Base-by-base conservation (phyloP, 1,139 yeast species). In the Cylindricascospora bacillispora region DNA sequence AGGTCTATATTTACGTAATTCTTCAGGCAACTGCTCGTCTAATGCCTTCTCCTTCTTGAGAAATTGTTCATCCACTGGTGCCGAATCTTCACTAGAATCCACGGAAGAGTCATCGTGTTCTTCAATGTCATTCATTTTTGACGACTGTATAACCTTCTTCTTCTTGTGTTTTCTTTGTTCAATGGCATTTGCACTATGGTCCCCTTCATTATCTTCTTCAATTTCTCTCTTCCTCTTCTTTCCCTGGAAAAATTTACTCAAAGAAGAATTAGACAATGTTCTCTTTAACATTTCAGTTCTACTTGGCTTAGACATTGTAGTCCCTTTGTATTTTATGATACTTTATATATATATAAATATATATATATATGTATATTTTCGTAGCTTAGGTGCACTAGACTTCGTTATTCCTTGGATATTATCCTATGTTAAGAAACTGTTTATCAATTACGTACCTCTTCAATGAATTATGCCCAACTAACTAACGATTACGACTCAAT, bases 1-100 rank as follows among this genome's bases (percentile, higher is more conserved):
- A 6, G 93, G 93, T 45, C 92, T 67, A 51, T 63, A 79, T 51
- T 72, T 77, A 31, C 82, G 59, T 38, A 67, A 65, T 35, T 75
- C 73, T 31, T 63, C 73, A 1, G 85, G 83, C 28, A 78, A 57
- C 40, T 61, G 68, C 7, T 57, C 71, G 41, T 76, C 85, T 36
- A 67, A 64, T 39, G 63, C 61, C 34, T 55, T 57, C 46, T 79
- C 92, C 16, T 55, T 50, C 30, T 60, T 64, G 34, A 65, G 64
- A 36, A 68, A 65, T 13, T 25, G 28, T 5, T 13, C 28, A 13
- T 25, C 19, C 15, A 25, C 11, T 17, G 28, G 20, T 18, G 22
- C 22, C 10, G 17, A 22, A 15, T 22, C 23, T 13, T 27, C 20
- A 11, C 20, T 13, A 13, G 29, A 27, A 4, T 24, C 23, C 19